A percentile compares a stretch with the other conserved stretches of the same genome.
Evolutionary conservation across 176 grass and related monocot species (phyloP).

Genomic region (Lolium perenne): DNA sequence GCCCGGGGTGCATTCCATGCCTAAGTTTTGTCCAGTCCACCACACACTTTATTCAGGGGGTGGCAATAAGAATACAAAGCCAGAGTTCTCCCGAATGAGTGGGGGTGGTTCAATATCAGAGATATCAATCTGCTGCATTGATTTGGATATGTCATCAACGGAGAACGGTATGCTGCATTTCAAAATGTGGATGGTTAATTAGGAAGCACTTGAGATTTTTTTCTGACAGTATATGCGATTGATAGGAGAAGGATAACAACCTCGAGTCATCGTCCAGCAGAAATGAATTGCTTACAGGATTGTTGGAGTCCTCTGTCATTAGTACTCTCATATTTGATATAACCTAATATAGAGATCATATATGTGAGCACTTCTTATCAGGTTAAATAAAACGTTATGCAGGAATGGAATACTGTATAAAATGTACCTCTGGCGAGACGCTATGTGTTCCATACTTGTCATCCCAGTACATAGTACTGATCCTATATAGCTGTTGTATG

Average conservation of each 20-base stretch:
- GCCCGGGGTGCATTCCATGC: constrained; percentile 25
- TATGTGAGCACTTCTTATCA: constrained; percentile 31
- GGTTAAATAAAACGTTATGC: neutral
- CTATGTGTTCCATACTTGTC: constrained; percentile 98
- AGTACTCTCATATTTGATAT: constrained; percentile 98
- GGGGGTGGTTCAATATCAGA: constrained; percentile 91
- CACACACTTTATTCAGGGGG: constrained; percentile 54
- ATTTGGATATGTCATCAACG: constrained; percentile 97
- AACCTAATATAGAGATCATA: constrained; percentile 57
- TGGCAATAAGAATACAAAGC: constrained; percentile 87
- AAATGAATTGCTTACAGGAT: constrained; percentile 95
- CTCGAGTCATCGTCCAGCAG: constrained; percentile 97
- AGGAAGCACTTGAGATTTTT: constrained; percentile 12
- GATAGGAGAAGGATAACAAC: constrained; percentile 50
- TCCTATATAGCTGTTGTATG: constrained; percentile 98
- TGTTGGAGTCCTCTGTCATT: constrained; percentile 99
- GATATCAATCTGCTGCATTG: constrained; percentile 85
- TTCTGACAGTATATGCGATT: constrained; percentile 1
- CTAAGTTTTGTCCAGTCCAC: neutral
- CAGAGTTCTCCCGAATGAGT: constrained; percentile 85
- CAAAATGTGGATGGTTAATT: constrained; percentile 23
- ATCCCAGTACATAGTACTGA: constrained; percentile 99
- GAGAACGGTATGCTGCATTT: constrained; percentile 92
- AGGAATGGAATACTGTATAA: neutral
- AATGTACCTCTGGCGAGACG: constrained; percentile 88